A percentile compares a stretch with the other conserved stretches of the same genome.
Evolutionary conservation across 129 eudicot species (phyloP).

Genomic region (Tanacetum coccineum): DNA sequence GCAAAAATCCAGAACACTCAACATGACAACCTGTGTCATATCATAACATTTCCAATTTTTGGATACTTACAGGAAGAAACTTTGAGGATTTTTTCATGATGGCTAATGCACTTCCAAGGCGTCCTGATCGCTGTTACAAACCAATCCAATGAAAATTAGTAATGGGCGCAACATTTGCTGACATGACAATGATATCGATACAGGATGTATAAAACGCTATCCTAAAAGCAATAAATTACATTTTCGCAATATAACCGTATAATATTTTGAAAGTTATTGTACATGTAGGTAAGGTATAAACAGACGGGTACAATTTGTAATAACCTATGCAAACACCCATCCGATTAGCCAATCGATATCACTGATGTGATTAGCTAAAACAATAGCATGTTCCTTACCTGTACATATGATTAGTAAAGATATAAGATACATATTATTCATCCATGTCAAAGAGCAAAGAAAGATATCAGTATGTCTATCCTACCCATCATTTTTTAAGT

Average conservation of each 20-base stretch:
- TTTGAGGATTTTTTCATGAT: slow-evolving; percentile 92
- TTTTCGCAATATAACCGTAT: neutral
- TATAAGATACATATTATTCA: slow-evolving; percentile 10
- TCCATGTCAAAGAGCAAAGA: slow-evolving; percentile 1
- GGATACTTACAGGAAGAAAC: slow-evolving; percentile 81
- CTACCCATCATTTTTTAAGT: slow-evolving; percentile 74
- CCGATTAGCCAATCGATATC: slow-evolving; percentile 99
- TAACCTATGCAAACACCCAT: slow-evolving; percentile 94
- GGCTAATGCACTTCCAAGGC: slow-evolving; percentile 91
- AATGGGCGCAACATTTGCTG: slow-evolving; percentile 2
- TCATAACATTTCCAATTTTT: slow-evolving; percentile 22
- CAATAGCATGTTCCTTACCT: slow-evolving; percentile 96
- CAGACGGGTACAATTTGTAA: too few species aligned
- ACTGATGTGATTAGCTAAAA: slow-evolving; percentile 79
- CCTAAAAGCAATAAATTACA: slow-evolving; percentile 12
- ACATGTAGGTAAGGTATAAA: slow-evolving; percentile 2
- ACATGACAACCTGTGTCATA: too few species aligned
- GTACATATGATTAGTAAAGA: slow-evolving; percentile 23
- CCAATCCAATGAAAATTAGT: slow-evolving; percentile 27
- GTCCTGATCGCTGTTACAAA: slow-evolving; percentile 72
- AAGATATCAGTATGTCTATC: slow-evolving; percentile 18
- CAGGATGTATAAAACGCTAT: neutral
- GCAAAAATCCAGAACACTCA: neutral
- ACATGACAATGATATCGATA: neutral
- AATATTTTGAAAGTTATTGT: neutral